Evolutionary conservation across 2,329 filamentous ascomycete species (phyloP), one percentile per base, ranked within the genome.

Genomic region (Aspergillus sp.): DNA sequence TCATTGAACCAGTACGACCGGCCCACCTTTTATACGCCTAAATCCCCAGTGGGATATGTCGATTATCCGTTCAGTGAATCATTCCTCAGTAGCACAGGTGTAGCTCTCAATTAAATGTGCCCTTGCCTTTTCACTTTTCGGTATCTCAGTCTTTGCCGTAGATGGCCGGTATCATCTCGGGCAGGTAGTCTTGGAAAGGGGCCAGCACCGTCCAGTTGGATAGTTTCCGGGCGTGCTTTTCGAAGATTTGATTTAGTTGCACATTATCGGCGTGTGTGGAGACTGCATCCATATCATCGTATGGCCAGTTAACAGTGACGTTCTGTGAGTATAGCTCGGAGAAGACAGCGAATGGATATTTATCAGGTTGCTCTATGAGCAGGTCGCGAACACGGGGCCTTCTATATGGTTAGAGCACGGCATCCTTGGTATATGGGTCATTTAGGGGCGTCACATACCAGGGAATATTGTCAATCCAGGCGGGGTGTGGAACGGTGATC

Each of bases 11-110:
- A 69, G 6, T 79, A 80, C 54, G 60, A 77, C 45, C 64, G 77
- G 8, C 60, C 70, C 0, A 70, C 66, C 0, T 80, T 82, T 52
- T 82, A 82, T 58, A 40, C 60, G 0, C 49, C 64, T 15, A 72
- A 74, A 61, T 58, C 67, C 2, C 61, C 71, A 0, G 66, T 66
- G 47, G 78, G 79, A 8, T 81, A 79, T 59, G 66, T 67, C 15
- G 73, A 76, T 49, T 76, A 73, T 60, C 60, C 65, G 12, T 72
- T 69, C 72, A 70, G 68, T 54, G 60, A 64, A 34, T 67, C 70
- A 60, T 71, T 70, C 9, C 9, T 30, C 27, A 30, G 8, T 11
- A 3, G 4, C 4, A 11, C 3, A 11, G 24, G 24, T 24, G 24
- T 30, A 30, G 27, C 9, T 30, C 27, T 30, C 8, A 30, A 30